These are phyloP conservation scores for Aspergillus felis DNA, from an alignment of 2,329 filamentous ascomycete species.

Conservation along the genomic window DNA sequence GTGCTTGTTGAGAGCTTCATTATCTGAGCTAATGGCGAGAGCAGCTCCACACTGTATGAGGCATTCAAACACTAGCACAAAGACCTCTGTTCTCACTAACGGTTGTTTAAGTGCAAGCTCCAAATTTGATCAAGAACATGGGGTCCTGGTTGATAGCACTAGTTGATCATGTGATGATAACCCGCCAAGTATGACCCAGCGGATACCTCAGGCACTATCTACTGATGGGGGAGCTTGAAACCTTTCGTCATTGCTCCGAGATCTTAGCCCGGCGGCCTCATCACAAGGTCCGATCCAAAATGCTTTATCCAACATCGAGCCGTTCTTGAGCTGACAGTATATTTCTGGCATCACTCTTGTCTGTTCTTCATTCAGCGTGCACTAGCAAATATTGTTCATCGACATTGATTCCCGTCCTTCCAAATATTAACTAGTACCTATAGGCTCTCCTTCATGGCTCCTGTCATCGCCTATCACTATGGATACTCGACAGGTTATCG, in stretches of 20 bases:
- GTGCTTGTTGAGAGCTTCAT: too few relatives aligned
- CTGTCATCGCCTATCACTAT: conserved; percentile 48
- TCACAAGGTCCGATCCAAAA: not conserved
- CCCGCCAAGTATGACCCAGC: not conserved
- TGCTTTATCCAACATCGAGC: not conserved
- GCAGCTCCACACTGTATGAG: too few relatives aligned
- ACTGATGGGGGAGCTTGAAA: not conserved
- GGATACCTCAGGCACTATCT: not conserved
- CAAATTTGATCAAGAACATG: not conserved
- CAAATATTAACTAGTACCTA: not conserved
- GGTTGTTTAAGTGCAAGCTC: not conserved
- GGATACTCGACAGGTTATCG: conserved; percentile 86
- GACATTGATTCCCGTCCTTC: not conserved
- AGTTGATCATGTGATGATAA: not conserved
- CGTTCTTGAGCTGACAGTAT: not conserved
- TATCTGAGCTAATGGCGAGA: too few relatives aligned
- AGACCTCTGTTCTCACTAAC: too few relatives aligned
- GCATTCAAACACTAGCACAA: too few relatives aligned
- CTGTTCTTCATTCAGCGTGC: conserved; percentile 3
- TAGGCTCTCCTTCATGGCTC: conserved; percentile 4
- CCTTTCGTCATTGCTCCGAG: not conserved
- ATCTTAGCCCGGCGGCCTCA: not conserved
- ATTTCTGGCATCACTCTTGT: not conserved
- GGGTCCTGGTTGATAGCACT: not conserved
- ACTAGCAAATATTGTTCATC: conserved; percentile 6